Evolutionary conservation across 257 asterid species (phyloP), one percentile per base, ranked within the genome.

Genomic region (Solanum sitiens): DNA sequence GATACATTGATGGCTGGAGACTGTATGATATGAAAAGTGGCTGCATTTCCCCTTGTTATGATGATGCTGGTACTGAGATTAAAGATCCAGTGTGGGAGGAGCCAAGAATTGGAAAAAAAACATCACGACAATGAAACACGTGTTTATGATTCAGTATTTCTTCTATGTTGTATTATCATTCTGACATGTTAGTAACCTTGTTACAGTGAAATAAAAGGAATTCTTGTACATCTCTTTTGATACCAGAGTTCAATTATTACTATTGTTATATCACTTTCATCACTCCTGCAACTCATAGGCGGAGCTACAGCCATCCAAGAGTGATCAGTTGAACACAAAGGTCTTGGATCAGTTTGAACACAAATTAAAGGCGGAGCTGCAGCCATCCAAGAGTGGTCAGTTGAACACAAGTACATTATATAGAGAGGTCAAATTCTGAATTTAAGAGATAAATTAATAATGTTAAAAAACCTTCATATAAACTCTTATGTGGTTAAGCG

Each of bases 1-100:
- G 25, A 8, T 37, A 65, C 25, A 73, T 9, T 72, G 86, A 86
- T 87, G 85, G 72, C 32, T 91, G 92, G 94, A 72, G 86, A 88
- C 56, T 10, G 33, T 88, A 86, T 88, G 90, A 92, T 12, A 70
- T 88, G 92, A 67, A 27, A 84, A 88, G 45, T 32, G 61, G 87
- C 32, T 86, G 77, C 87, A 84, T 90, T 82, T 86, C 85, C 50
- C 61, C 90, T 8, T 35, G 77, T 68, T 75, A 73, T 65, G 50
- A 75, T 71, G 40, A 7, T 37, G 33, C 50, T 42, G 88, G 77
- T 27, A 45, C 40, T 27, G 67, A 79, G 85, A 79, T 79, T 14
- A 45, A 45, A 27, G 7, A 4, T 79, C 86, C 88, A 71, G 42
- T 77, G 20, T 79, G 89, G 87, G 72, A 87, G 67, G 73, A 77